A percentile compares a stretch with the other conserved stretches of the same genome.
phyloP scores from a whole-genome alignment of 2,329 filamentous ascomycete species.

The Neopestalotiopsis sp. region DNA sequence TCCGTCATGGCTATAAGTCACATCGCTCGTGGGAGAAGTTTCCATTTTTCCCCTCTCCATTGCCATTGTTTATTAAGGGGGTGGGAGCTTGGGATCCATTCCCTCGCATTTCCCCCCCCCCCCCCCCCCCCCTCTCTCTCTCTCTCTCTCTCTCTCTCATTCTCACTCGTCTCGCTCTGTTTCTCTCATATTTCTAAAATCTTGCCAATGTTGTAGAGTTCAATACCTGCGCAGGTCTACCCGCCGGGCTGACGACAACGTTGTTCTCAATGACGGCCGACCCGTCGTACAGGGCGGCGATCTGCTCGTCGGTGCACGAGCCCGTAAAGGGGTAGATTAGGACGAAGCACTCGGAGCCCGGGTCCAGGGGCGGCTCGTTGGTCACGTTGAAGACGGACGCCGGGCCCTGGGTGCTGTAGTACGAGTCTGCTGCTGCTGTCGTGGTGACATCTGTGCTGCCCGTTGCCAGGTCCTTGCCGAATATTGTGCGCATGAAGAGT shows the following conservation, averaged over 20 bases:
- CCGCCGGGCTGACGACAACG: constrained; percentile 19
- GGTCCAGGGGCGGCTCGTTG: constrained; percentile 16
- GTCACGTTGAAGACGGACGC: constrained; percentile 23
- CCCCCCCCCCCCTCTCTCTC: not conserved
- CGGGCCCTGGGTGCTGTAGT: constrained; percentile 22
- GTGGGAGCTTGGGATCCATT: no score
- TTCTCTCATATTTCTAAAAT: no score
- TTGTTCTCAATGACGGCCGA: constrained; percentile 20
- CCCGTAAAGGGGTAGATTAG: constrained; percentile 6
- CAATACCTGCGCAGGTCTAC: not conserved
- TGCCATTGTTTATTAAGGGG: no score
- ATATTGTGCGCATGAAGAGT: constrained; percentile 9
- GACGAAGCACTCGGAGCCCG: constrained; percentile 19
- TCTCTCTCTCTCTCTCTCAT: not conserved
- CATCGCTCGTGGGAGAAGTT: no score
- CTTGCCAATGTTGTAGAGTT: not conserved
- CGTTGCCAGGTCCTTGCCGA: constrained; percentile 13
- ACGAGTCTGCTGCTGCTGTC: not conserved
- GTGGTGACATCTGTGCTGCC: constrained; percentile 41
- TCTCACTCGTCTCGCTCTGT: not conserved
- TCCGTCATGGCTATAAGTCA: no score
- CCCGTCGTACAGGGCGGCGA: constrained; percentile 15
- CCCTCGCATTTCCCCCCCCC: no score
- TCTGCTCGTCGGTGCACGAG: constrained; percentile 17
- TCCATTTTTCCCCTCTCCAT: no score